A percentile compares a stretch with the other conserved stretches of the same genome.
phyloP scores from a whole-genome alignment of 2,329 filamentous ascomycete species.

The Colletotrichum sp. region DNA sequence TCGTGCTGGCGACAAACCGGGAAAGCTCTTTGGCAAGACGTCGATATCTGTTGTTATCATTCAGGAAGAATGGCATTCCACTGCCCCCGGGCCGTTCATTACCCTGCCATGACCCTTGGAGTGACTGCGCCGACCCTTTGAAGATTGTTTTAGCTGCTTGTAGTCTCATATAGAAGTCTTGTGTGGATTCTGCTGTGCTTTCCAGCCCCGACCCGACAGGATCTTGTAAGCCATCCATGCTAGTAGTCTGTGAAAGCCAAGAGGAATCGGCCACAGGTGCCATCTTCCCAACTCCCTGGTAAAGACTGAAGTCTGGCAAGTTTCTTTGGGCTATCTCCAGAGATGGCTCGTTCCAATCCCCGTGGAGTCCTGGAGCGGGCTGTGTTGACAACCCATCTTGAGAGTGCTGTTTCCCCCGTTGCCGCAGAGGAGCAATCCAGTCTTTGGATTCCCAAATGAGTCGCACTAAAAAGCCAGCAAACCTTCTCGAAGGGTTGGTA shows the following conservation, averaged over 20 bases:
- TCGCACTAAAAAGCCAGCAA: constrained; percentile 4
- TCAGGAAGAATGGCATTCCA: constrained; percentile 20
- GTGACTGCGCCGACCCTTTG: not conserved
- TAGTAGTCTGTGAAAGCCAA: not conserved
- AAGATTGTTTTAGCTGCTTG: constrained; percentile 1
- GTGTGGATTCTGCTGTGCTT: not conserved
- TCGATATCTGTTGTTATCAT: constrained; percentile 29
- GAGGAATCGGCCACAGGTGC: not conserved
- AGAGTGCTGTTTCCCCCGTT: not conserved
- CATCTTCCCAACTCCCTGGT: not conserved
- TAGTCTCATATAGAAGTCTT: not conserved
- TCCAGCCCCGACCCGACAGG: not conserved
- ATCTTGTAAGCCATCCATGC: not conserved
- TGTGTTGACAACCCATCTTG: not conserved
- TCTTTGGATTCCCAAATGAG: not conserved
- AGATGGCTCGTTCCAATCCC: too few relatives aligned
- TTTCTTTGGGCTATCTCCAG: not conserved
- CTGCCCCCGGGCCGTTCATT: not conserved
- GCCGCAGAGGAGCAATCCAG: constrained; percentile 8
- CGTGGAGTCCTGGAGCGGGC: not conserved
- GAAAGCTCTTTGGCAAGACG: constrained; percentile 26
- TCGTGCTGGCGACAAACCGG: constrained; percentile 29
- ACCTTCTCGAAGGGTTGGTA: constrained; percentile 1
- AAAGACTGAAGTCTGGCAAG: not conserved
- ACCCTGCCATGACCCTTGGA: not conserved